These are phyloP conservation scores for Claviceps citrina DNA, from an alignment of 2,329 filamentous ascomycete genomes.

Conservation along the genomic window DNA sequence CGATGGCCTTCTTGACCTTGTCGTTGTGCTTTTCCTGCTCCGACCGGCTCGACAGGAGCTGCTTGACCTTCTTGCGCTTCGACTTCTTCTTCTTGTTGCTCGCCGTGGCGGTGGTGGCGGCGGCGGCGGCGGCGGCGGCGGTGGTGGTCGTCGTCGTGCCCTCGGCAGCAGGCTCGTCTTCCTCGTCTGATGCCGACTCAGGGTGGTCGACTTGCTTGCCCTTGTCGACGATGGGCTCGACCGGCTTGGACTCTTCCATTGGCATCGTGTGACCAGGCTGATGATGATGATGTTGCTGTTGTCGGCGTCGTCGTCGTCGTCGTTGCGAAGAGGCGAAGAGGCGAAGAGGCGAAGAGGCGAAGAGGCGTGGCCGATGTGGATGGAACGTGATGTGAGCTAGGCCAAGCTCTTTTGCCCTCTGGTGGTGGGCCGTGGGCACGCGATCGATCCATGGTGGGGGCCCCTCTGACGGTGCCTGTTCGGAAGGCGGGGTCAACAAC, in stretches of 20 bases:
- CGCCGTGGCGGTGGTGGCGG: conserved; percentile 10
- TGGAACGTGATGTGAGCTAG: not conserved
- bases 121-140: conserved; percentile 9
- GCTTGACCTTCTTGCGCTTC: conserved; percentile 46
- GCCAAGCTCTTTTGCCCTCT: not conserved
- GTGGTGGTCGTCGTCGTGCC: conserved; percentile 13
- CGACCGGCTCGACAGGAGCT: conserved; percentile 23
- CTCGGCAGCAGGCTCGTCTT: conserved; percentile 26
- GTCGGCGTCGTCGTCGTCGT: too few relatives aligned
- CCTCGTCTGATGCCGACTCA: conserved; percentile 33
- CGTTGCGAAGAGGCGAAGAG: not conserved
- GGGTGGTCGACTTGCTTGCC: conserved; percentile 27
- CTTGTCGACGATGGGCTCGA: conserved; percentile 37
- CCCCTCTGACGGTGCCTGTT: too few relatives aligned
- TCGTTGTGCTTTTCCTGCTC: conserved; percentile 21
- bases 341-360: not conserved
- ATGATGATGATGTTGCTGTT: too few relatives aligned
- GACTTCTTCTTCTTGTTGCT: conserved; percentile 36
- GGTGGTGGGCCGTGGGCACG: too few relatives aligned
- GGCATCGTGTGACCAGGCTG: conserved; percentile 18
- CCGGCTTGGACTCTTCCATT: conserved; percentile 47
- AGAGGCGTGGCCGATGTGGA: too few relatives aligned
- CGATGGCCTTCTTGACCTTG: conserved; percentile 33
- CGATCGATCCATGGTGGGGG: too few relatives aligned
- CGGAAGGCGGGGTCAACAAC: too few relatives aligned